Conservation (phyloP, 352 stramenopile species). For the Phytophthora agathidicida region DNA sequence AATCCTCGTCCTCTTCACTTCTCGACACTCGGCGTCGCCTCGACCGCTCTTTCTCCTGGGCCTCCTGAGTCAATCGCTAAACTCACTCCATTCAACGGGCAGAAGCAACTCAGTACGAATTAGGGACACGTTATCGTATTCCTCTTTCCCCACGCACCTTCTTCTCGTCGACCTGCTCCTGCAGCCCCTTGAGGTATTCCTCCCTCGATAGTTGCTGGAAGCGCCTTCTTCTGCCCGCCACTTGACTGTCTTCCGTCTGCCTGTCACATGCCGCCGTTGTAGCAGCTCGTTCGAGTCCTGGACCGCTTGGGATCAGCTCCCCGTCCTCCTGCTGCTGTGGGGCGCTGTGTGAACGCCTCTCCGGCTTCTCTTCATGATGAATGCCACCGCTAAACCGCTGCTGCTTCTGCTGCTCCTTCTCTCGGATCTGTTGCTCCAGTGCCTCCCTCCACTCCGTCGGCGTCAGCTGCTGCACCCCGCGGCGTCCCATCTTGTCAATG, state of each 20-base stretch:
- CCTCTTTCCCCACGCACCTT: slow-evolving; percentile 34
- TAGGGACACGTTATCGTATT: too few relatives aligned
- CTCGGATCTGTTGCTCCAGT: slow-evolving; percentile 56
- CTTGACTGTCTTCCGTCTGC: background rate
- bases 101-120: too few relatives aligned
- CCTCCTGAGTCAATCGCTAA: slow-evolving; percentile 13
- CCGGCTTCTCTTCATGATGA: background rate
- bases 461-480: slow-evolving; percentile 45
- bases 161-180: slow-evolving; percentile 61
- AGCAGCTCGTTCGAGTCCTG: slow-evolving; percentile 8
- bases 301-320: background rate
- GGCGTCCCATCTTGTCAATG: slow-evolving; percentile 31
- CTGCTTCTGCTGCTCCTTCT: slow-evolving; percentile 38
- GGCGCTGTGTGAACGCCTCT: slow-evolving; percentile 30
- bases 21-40: background rate
- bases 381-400: background rate
- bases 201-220: slow-evolving; percentile 29
- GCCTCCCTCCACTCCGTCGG: slow-evolving; percentile 47
- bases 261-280: background rate
- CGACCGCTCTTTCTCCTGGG: slow-evolving; percentile 4
- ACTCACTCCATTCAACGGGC: too few relatives aligned
- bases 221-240: slow-evolving; percentile 4
- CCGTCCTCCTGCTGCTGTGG: slow-evolving; percentile 6
- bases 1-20: slow-evolving; percentile 5
- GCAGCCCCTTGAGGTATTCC: slow-evolving; percentile 41